phyloP scores from a whole-genome alignment of 495 filamentous ascomycete species.

The Talaromyces ruber region DNA sequence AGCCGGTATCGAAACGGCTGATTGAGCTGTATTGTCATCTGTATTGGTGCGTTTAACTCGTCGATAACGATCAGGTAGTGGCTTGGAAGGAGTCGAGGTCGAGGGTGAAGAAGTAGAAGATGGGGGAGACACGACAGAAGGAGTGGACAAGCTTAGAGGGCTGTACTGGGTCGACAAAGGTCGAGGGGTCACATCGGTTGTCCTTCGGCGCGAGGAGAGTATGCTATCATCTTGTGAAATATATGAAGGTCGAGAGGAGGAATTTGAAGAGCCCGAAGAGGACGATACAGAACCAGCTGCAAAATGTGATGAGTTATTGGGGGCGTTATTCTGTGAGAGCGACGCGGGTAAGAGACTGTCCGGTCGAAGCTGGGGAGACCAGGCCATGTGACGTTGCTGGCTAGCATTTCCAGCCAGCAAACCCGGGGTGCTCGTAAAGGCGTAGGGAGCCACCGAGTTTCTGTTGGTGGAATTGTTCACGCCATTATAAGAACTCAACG shows the following conservation, averaged over 20 bases:
- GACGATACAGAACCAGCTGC: conserved; percentile 55
- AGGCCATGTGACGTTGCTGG: conserved; percentile 47
- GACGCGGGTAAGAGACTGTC: conserved; percentile 58
- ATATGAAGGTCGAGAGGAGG: conserved; percentile 30
- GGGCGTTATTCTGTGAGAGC: conserved; percentile 32
- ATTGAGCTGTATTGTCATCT: conserved; percentile 25
- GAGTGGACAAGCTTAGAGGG: conserved; percentile 34
- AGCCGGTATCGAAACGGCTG: conserved; percentile 21
- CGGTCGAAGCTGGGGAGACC: conserved; percentile 51
- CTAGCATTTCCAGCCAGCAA: conserved; percentile 42
- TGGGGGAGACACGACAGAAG: conserved; percentile 43
- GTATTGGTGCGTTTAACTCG: conserved; percentile 46
- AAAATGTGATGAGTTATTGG: conserved; percentile 46
- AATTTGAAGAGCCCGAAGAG: conserved; percentile 35
- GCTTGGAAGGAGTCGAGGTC: conserved; percentile 41
- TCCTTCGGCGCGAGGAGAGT: conserved; percentile 30
- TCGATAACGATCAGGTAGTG: conserved; percentile 61
- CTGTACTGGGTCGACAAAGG: conserved; percentile 42
- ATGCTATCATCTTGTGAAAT: conserved; percentile 41
- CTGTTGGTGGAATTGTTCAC: conserved; percentile 46
- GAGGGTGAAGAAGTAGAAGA: conserved; percentile 35
- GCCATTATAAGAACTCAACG: conserved; percentile 65
- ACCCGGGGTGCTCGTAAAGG: conserved; percentile 70
- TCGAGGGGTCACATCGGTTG: conserved; percentile 31
- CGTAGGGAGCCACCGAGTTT: conserved; percentile 64